Evolutionary conservation across 1,284 basidiomycete genomes (phyloP).

Genomic region (Ceratobasidium sp.): DNA sequence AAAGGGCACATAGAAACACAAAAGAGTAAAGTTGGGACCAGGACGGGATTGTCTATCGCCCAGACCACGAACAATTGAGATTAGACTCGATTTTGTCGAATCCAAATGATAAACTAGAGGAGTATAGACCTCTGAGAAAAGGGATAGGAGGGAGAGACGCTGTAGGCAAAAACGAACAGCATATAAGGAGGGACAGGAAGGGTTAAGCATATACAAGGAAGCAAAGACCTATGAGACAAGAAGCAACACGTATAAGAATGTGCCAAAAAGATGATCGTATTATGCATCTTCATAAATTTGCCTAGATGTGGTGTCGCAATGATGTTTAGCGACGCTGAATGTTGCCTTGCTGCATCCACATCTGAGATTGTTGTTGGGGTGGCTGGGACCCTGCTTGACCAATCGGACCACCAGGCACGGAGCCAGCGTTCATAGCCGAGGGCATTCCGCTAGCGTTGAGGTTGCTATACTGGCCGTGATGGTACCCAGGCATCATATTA

Average conservation of each 20-base stretch:
- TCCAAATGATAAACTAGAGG: neutral
- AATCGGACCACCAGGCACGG: conserved; percentile 28
- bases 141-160: neutral
- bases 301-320: neutral
- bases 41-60: neutral
- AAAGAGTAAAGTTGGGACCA: neutral
- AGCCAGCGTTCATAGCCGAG: conserved; percentile 13
- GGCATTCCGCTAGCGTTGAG: conserved; percentile 34
- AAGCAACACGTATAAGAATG: conserved; percentile 33
- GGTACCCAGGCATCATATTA: conserved; percentile 26
- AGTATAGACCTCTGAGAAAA: no score
- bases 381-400: conserved; percentile 26
- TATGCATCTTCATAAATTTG: neutral
- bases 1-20: conserved; percentile 16
- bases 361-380: conserved; percentile 29
- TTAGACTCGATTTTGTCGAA: neutral
- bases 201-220: conserved; percentile 23
- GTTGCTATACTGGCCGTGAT: conserved; percentile 24
- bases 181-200: neutral
- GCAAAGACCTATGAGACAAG: conserved; percentile 23
- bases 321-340: conserved; percentile 32
- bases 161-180: conserved; percentile 4
- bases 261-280: conserved; percentile 4
- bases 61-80: neutral
- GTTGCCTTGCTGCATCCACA: conserved; percentile 39